Evolutionary conservation across 192 early-diverging fungal species (phyloP).

Genomic region (Dimargaris xerosporica): DNA sequence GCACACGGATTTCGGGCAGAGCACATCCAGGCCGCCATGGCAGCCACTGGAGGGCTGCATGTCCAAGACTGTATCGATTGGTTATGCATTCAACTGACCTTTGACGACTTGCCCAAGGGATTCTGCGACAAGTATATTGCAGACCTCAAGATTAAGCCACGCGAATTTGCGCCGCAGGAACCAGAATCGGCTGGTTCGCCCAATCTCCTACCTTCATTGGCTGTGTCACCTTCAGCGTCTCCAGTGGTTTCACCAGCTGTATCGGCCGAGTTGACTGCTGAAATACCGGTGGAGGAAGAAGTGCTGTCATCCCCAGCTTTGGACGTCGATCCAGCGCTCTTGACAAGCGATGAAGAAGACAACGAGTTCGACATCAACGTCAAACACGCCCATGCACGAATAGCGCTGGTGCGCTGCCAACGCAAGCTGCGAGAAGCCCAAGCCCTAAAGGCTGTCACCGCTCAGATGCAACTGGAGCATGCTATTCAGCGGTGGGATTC

Average conservation of each 20-base stretch:
- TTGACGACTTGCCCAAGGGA: not conserved
- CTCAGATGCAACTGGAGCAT: not conserved
- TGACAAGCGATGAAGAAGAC: not conserved
- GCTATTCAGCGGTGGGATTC: not conserved
- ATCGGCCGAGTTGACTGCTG: not conserved
- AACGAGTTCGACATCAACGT: not conserved
- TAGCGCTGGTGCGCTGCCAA: not conserved
- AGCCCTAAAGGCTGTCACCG: not conserved
- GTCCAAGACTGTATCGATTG: not conserved
- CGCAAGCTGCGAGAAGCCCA: not conserved
- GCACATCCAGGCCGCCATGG: not conserved
- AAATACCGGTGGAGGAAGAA: not conserved
- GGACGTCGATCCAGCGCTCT: not conserved
- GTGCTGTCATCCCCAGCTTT: not conserved
- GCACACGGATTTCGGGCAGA: not conserved
- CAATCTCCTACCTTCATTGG: not conserved
- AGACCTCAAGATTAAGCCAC: not conserved
- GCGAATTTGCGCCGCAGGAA: not conserved
- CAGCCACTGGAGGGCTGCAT: not conserved
- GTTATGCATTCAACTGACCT: not conserved
- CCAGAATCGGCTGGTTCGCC: not conserved
- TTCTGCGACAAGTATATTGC: not conserved
- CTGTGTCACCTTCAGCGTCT: not conserved
- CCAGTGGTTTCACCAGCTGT: not conserved
- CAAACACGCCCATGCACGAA: not conserved